Percentiles rank a stretch among this genome's conserved stretches.
phyloP scores from a whole-genome alignment of 306 rosid species.

The Prunus salicina region DNA sequence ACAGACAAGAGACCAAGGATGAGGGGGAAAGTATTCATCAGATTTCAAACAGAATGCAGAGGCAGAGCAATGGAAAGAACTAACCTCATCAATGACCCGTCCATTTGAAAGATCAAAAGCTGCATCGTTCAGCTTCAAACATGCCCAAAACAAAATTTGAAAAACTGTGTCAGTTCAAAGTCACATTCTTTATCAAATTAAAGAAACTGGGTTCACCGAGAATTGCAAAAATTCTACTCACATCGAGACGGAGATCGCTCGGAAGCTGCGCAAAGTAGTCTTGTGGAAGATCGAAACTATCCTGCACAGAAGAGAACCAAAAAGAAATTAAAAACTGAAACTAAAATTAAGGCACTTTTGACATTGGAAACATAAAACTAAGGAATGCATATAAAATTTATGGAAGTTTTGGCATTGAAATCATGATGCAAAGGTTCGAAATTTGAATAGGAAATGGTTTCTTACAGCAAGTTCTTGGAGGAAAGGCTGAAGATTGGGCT shows the following conservation, averaged over 20 bases:
- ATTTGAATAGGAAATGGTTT: conserved; percentile 2
- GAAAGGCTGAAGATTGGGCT: conserved; percentile 49
- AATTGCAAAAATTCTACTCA: conserved; percentile 26
- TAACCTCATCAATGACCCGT: conserved; percentile 68
- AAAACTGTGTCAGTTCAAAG: background rate
- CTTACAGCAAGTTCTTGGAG: conserved; percentile 69
- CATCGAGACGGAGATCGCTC: conserved; percentile 82
- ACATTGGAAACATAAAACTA: background rate
- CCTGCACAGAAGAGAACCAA: conserved; percentile 33
- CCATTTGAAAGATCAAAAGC: conserved; percentile 95
- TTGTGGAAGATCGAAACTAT: conserved; percentile 74
- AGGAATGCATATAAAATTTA: background rate
- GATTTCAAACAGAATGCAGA: background rate
- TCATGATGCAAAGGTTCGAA: background rate
- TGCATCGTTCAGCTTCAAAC: conserved; percentile 78
- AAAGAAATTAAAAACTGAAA: background rate
- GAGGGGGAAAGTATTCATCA: background rate
- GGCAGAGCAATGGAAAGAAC: conserved; percentile 13
- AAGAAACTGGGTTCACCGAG: background rate
- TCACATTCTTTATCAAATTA: background rate
- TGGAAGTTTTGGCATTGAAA: no score
- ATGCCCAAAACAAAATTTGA: conserved; percentile 18
- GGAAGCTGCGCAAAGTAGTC: conserved; percentile 83
- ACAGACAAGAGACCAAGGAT: background rate
- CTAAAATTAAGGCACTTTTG: background rate